Base-by-base conservation (phyloP, 495 filamentous ascomycete genomes). In the Annulohypoxylon maeteangense region DNA sequence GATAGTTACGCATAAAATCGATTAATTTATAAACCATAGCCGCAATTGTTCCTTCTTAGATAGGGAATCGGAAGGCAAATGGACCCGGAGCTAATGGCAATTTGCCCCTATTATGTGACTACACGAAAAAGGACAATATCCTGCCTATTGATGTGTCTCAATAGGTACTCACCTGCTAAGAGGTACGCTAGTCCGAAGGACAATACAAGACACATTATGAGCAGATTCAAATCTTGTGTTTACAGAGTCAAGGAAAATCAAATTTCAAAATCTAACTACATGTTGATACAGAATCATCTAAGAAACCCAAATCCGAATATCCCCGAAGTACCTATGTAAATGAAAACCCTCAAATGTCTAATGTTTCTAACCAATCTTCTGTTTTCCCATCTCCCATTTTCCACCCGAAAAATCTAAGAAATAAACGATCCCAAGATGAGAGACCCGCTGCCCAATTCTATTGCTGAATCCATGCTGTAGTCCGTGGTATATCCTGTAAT, bases 391-490 rank as follows among this genome's bases (percentile, higher is more conserved):
- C 56, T 22, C 34, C 8, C 55, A 23, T 61, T 34, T 12, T 45
- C 14, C 14, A n/a, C n/a, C n/a, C n/a, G n/a, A n/a, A n/a, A n/a
- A n/a, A n/a, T 23, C 16, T 8, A 7, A 20, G 0, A 31, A 20
- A 12, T 14, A 31, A 5, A 20, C 27, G 0, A 27, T 1, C 50
- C 27, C 14, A 22, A 53, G 4, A n/a, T 54, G 36, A 40, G 12
- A n/a, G 36, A 40, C n/a, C 36, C 36, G 36, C 36, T 12, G 36
- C 36, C 36, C 10, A n/a, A 4, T 53, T 53, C 20, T n/a, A 25
- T 42, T 51, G 27, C 32, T 31, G 12, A 48, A 16, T 42, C 34
- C 51, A 44, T 64, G 18, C 32, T 62, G 23, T 62, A 62, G 14
- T 31, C 7, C 27, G 2, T 3, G 27, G 0, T 60, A 4, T 60